Conservation (phyloP, 139 green algal genomes). For the Haematococcus lacustris region DNA sequence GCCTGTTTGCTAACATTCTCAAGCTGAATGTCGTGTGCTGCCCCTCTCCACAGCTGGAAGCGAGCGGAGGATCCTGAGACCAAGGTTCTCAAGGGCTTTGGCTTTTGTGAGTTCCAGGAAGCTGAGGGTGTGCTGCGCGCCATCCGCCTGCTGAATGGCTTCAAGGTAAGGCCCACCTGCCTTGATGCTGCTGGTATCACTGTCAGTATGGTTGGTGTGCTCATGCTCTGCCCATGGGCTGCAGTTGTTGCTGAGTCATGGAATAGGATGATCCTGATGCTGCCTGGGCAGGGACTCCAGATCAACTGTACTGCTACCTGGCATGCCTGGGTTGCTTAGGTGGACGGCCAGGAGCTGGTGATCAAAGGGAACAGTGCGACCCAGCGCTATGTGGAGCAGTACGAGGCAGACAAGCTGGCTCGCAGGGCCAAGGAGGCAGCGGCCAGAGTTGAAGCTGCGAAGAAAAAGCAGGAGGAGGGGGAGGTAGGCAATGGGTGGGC, state of each 20-base stretch:
- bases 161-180: too few relatives aligned
- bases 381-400: slow-evolving; percentile 44
- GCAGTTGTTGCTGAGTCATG: too few relatives aligned
- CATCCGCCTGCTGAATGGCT: slow-evolving; percentile 44
- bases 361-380: slow-evolving; percentile 76
- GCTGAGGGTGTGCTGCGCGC: slow-evolving; percentile 50
- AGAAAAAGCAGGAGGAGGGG: slow-evolving; percentile 19
- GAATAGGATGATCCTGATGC: too few relatives aligned
- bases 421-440: slow-evolving; percentile 27
- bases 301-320: too few relatives aligned
- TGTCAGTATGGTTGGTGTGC: too few relatives aligned
- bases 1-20: too few relatives aligned
- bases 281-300: too few relatives aligned
- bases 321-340: too few relatives aligned
- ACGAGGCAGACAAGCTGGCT: slow-evolving; percentile 26
- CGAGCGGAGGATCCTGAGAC: slow-evolving; percentile 68
- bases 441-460: slow-evolving; percentile 26
- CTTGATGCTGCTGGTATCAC: too few relatives aligned
- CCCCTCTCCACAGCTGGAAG: slow-evolving; percentile 81
- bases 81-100: slow-evolving; percentile 76
- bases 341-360: slow-evolving; percentile 81
- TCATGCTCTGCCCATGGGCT: too few relatives aligned
- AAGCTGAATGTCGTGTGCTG: too few relatives aligned
- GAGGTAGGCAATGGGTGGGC: too few relatives aligned
- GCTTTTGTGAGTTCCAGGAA: slow-evolving; percentile 84